These are phyloP conservation scores for Casuarina glauca DNA, from an alignment of 306 rosid genomes.

Conservation along the genomic window DNA sequence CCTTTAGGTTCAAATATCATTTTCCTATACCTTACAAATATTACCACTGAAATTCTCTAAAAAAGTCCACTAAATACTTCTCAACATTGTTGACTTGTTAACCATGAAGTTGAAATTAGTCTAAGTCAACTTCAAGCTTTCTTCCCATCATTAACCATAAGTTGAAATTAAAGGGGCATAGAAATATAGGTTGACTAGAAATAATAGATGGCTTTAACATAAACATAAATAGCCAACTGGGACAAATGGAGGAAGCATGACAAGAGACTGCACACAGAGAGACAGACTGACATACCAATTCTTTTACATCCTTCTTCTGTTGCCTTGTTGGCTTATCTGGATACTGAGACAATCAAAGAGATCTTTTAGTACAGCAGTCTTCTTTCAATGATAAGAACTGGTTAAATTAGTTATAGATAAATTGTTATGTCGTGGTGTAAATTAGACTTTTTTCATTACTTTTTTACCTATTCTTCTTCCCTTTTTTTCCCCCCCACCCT, in stretches of 20 bases:
- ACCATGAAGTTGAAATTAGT: too few relatives aligned
- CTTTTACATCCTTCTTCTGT: constrained; percentile 94
- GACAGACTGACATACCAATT: constrained; percentile 57
- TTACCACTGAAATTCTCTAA: background rate
- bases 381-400: constrained; percentile 1
- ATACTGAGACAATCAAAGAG: constrained; percentile 53
- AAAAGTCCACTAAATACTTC: background rate
- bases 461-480: background rate
- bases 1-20: constrained; percentile 4
- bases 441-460: too few relatives aligned
- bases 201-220: background rate
- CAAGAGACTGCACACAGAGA: constrained; percentile 19
- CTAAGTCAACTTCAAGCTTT: constrained; percentile 13
- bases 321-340: constrained; percentile 96
- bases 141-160: constrained; percentile 20
- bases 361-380: constrained; percentile 10
- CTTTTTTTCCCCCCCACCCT: too few relatives aligned
- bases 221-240: background rate
- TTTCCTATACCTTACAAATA: constrained; percentile 2
- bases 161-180: constrained; percentile 4
- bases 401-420: background rate
- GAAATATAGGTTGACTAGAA: background rate
- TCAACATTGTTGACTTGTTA: background rate
- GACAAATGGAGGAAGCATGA: background rate
- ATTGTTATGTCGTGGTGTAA: background rate